phyloP scores from a whole-genome alignment of 306 rosid species.

The Luffa acutangula region DNA sequence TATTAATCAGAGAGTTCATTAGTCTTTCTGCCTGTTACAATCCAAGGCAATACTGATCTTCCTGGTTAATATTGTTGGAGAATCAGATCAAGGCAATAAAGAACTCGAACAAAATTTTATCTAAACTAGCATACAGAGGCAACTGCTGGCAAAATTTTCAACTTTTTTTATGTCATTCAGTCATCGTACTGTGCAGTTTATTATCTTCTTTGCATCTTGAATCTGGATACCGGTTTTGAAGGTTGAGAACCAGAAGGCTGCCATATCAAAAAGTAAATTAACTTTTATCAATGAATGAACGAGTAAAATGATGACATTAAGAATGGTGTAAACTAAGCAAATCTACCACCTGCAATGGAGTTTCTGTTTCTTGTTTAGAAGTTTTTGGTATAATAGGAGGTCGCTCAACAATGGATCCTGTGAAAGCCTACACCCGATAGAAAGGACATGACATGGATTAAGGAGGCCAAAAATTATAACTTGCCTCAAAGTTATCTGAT shows the following conservation, averaged over 20 bases:
- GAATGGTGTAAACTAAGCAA: not conserved
- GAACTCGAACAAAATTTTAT: not conserved
- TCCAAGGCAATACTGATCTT: not conserved
- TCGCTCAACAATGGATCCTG: slow-evolving; percentile 74
- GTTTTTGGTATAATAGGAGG: slow-evolving; percentile 20
- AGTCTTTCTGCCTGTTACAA: not conserved
- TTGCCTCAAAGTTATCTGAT: not conserved
- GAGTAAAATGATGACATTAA: not conserved
- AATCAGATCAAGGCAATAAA: not conserved
- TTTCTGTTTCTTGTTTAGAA: slow-evolving; percentile 29
- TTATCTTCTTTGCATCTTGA: slow-evolving; percentile 82
- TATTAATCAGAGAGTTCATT: not conserved
- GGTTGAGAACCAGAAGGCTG: slow-evolving; percentile 51
- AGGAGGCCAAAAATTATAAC: not conserved
- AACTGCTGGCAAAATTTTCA: slow-evolving; percentile 1
- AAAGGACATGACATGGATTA: not conserved
- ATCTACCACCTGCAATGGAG: slow-evolving; percentile 41
- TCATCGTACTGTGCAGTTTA: slow-evolving; percentile 1
- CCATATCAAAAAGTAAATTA: slow-evolving; percentile 10
- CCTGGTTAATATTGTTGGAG: not conserved
- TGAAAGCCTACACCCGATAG: slow-evolving; percentile 54
- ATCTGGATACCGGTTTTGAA: slow-evolving; percentile 76
- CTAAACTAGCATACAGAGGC: not conserved
- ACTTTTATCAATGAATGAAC: slow-evolving; percentile 8
- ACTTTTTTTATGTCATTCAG: not conserved